Conservation (phyloP, 257 asterid species). For the Sherardia arvensis region DNA sequence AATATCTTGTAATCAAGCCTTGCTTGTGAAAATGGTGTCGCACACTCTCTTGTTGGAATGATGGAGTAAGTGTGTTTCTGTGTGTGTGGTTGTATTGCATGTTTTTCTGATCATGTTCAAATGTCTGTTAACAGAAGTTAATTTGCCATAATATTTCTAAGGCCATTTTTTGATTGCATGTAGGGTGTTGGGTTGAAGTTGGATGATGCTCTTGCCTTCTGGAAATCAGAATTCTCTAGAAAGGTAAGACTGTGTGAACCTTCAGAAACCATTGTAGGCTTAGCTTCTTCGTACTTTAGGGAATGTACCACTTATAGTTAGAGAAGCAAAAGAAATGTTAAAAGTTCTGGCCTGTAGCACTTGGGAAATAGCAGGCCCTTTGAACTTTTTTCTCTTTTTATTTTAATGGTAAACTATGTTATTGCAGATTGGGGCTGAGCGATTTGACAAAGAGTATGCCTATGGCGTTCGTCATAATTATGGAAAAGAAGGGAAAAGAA, state of each 20-base stretch:
- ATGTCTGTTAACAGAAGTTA: background rate
- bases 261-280: background rate
- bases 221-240: constrained; percentile 88
- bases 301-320: background rate
- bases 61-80: background rate
- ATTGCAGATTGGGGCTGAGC: constrained; percentile 82
- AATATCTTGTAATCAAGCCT: background rate
- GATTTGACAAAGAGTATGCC: constrained; percentile 92
- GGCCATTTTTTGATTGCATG: background rate
- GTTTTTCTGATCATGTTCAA: background rate
- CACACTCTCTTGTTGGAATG: no score
- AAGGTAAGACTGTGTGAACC: constrained; percentile 37
- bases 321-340: background rate
- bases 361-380: background rate
- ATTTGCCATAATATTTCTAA: background rate
- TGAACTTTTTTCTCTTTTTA: background rate
- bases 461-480: constrained; percentile 84
- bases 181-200: constrained; percentile 94
- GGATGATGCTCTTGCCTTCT: constrained; percentile 97
- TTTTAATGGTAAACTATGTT: background rate
- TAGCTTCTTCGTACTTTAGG: background rate
- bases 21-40: background rate
- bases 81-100: background rate
- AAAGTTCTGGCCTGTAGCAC: background rate
- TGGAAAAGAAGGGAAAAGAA: constrained; percentile 98